Percentiles rank a stretch among this genome's conserved stretches.
phyloP scores from a whole-genome alignment of 805 yeast genomes.

The Cephaloascus fragrans region DNA sequence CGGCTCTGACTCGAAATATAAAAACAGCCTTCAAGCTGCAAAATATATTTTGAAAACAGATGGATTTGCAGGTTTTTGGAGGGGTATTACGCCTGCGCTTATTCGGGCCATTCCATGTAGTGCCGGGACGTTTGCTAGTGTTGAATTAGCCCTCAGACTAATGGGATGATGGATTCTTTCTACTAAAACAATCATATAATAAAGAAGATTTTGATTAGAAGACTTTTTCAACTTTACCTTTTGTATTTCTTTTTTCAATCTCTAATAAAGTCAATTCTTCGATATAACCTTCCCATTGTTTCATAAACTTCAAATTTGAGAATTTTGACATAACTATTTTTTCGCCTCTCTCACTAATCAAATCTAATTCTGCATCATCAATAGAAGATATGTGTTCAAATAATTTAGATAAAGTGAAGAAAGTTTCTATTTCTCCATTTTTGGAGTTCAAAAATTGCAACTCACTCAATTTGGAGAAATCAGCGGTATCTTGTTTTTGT shows the following conservation, averaged over 20 bases:
- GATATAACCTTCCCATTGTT: constrained; percentile 31
- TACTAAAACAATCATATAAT: neutral
- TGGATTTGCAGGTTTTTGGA: constrained; percentile 50
- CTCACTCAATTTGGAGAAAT: constrained; percentile 2
- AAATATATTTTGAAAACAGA: constrained; percentile 26
- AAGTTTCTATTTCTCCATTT: constrained; percentile 12
- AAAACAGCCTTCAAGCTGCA: constrained; percentile 28
- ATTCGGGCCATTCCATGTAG: constrained; percentile 55
- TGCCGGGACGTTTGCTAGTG: constrained; percentile 73
- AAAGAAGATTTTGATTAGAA: neutral
- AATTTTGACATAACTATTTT: constrained; percentile 42
- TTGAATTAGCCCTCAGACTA: constrained; percentile 53
- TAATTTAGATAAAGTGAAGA: constrained; percentile 38
- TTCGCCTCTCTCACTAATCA: constrained; percentile 36
- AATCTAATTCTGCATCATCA: constrained; percentile 20
- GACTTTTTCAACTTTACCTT: neutral
- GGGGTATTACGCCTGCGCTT: constrained; percentile 51
- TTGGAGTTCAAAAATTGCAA: constrained; percentile 4
- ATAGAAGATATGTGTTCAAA: constrained; percentile 33
- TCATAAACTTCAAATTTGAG: constrained; percentile 48
- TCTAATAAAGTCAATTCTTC: neutral
- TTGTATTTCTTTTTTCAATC: neutral
- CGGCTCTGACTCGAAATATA: constrained; percentile 30
- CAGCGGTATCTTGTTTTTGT: constrained; percentile 5
- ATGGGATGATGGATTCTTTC: constrained; percentile 26